Conservation (phyloP, 2,329 filamentous ascomycete genomes). For the Ustilaginoidea virens region DNA sequence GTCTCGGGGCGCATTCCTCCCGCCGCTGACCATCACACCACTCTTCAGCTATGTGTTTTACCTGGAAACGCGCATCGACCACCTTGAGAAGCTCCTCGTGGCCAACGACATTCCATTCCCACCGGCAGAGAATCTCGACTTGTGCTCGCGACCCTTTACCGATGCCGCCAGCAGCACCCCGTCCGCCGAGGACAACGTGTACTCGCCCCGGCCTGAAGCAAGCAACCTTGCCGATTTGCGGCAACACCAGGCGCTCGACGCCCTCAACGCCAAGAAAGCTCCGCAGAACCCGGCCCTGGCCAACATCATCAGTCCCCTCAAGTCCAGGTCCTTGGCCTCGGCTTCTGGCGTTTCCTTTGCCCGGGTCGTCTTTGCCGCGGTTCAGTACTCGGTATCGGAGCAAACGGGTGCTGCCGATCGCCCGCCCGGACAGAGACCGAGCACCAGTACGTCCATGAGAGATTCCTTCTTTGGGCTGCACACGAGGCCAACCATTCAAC, state of each 20-base stretch:
- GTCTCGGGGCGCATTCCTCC: not conserved
- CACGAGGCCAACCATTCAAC: conserved; percentile 73
- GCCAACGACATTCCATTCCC: conserved; percentile 58
- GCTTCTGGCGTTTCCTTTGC: conserved; percentile 90
- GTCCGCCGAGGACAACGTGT: conserved; percentile 17
- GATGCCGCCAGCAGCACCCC: conserved; percentile 19
- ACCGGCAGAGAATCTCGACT: conserved; percentile 53
- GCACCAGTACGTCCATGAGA: conserved; percentile 57
- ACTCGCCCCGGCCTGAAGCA: conserved; percentile 18
- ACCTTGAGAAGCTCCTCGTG: conserved; percentile 63
- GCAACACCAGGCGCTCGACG: conserved; percentile 16
- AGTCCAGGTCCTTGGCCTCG: conserved; percentile 68
- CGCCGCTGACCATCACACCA: not conserved
- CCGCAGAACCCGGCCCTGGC: conserved; percentile 37
- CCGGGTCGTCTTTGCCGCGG: conserved; percentile 82
- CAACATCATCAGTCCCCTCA: conserved; percentile 61
- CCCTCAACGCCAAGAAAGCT: conserved; percentile 20
- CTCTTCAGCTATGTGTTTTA: conserved; percentile 80
- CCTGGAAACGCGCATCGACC: conserved; percentile 70
- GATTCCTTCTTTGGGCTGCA: conserved; percentile 97
- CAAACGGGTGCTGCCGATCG: conserved; percentile 32
- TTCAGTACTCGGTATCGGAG: conserved; percentile 55
- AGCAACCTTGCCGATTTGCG: conserved; percentile 11
- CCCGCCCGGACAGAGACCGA: conserved; percentile 9
- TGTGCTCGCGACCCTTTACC: conserved; percentile 33